These are phyloP conservation scores for Lentinula edodes DNA, from an alignment of 768 basidiomycete genomes.

Conservation along the genomic window DNA sequence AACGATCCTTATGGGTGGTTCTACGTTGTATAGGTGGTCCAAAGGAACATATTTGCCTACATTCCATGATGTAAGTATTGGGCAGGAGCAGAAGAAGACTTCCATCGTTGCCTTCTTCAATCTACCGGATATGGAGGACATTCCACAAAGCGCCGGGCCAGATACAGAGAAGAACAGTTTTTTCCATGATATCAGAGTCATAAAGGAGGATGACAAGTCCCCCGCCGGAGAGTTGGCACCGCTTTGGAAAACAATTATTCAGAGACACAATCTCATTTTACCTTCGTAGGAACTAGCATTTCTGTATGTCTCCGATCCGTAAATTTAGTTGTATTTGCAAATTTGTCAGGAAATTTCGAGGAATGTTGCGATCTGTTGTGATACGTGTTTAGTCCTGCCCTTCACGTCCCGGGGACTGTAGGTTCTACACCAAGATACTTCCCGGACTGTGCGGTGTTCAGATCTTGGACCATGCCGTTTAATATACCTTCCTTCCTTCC, in stretches of 20 bases:
- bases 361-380: no score
- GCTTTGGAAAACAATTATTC: neutral
- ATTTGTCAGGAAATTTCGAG: no score
- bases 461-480: no score
- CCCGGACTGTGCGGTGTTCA: no score
- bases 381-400: no score
- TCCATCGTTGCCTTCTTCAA: neutral
- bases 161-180: neutral
- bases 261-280: neutral
- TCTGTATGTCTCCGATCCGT: no score
- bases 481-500: no score
- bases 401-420: no score
- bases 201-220: neutral
- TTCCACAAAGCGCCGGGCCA: neutral
- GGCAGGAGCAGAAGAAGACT: neutral
- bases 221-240: neutral
- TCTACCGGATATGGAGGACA: neutral
- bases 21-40: neutral
- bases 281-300: neutral
- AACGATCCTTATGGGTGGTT: neutral
- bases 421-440: no score
- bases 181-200: neutral
- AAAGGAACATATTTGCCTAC: neutral
- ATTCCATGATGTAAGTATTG: neutral
- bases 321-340: no score